These are phyloP conservation scores for Ceratobasidium sp. DNA, from an alignment of 1,284 basidiomycete genomes.

Conservation along the genomic window DNA sequence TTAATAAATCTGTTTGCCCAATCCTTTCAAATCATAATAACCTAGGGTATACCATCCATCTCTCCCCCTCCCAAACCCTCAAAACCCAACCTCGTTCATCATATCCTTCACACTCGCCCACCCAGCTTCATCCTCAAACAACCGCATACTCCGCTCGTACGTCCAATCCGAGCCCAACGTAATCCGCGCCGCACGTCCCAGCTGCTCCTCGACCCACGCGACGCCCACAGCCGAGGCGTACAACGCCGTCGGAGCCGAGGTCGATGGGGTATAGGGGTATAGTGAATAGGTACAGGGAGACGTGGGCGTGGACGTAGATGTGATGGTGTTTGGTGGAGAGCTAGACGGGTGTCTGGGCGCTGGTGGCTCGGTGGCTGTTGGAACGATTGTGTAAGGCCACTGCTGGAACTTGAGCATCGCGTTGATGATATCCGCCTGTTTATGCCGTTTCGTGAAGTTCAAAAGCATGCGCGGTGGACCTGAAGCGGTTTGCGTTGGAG, in stretches of 20 bases:
- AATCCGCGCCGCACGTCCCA: conserved; percentile 27
- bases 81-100: conserved; percentile 25
- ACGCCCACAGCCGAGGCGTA: conserved; percentile 31
- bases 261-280: conserved; percentile 19
- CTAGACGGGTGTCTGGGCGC: neutral
- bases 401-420: conserved; percentile 69
- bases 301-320: neutral
- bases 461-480: conserved; percentile 54
- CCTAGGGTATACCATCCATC: neutral
- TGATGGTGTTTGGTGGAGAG: neutral
- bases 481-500: conserved; percentile 45
- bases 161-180: conserved; percentile 40
- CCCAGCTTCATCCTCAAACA: conserved; percentile 35
- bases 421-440: conserved; percentile 68
- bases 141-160: conserved; percentile 38
- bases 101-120: conserved; percentile 4
- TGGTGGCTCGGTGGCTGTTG: neutral
- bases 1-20: neutral
- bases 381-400: conserved; percentile 52
- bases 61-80: neutral
- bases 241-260: neutral
- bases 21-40: neutral
- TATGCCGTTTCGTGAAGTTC: conserved; percentile 70
- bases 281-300: neutral
- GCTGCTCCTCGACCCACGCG: conserved; percentile 42